phyloP scores from a whole-genome alignment of 352 stramenopile genomes.

The Phytopythium cucurbitacearum region DNA sequence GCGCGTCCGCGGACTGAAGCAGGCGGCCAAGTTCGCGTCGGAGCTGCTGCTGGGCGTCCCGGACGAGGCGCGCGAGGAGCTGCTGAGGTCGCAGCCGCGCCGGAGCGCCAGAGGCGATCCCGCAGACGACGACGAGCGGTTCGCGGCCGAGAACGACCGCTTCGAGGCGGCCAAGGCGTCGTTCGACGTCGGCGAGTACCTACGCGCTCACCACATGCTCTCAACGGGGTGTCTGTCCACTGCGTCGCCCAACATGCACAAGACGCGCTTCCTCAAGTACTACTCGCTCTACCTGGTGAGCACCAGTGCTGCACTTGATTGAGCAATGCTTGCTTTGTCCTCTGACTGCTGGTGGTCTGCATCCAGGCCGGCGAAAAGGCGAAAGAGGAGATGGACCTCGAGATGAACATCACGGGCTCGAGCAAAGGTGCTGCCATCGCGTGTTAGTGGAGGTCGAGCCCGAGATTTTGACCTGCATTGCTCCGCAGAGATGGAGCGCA shows the following conservation, averaged over 20 bases:
- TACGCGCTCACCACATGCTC: conserved; percentile 69
- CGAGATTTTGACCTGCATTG: neutral
- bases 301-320: neutral
- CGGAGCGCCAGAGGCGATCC: neutral
- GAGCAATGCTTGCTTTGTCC: too few relatives aligned
- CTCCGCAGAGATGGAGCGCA: conserved; percentile 25
- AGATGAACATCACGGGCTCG: conserved; percentile 57
- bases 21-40: conserved; percentile 64
- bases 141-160: conserved; percentile 26
- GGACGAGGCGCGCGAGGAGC: conserved; percentile 17
- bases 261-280: conserved; percentile 64
- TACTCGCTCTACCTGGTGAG: conserved; percentile 74
- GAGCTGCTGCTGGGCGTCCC: conserved; percentile 75
- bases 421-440: conserved; percentile 17
- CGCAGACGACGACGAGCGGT: conserved; percentile 8
- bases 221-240: neutral
- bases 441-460: neutral
- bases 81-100: neutral
- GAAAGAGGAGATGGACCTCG: conserved; percentile 74
- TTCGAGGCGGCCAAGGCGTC: conserved; percentile 65
- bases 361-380: conserved; percentile 68
- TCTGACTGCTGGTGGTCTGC: neutral
- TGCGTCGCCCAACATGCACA: conserved; percentile 14
- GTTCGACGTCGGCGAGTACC: conserved; percentile 71
- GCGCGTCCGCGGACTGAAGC: conserved; percentile 53